Evolutionary conservation across 257 asterid genomes (phyloP).

Genomic region (Thymus quinquecostatus): DNA sequence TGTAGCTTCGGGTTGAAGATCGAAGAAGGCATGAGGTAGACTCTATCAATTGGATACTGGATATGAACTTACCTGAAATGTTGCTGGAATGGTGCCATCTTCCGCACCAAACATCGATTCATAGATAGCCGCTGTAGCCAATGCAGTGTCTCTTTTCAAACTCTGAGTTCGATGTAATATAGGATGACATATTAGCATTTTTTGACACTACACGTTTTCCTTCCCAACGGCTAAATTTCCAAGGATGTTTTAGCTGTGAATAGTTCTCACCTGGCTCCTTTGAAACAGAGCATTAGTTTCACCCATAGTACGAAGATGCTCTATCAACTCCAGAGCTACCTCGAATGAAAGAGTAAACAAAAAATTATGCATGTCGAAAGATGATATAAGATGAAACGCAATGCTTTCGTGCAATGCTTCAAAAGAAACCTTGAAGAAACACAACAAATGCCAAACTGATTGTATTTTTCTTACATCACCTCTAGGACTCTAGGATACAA

Average conservation of each 20-base stretch:
- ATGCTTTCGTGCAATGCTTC: not conserved
- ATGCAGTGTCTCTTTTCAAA: conserved; percentile 87
- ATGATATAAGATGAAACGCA: not conserved
- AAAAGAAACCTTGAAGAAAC: too few relatives aligned
- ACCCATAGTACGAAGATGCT: conserved; percentile 97
- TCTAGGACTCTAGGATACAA: too few relatives aligned
- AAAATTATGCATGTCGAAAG: conserved; percentile 23
- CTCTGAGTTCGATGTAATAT: conserved; percentile 46
- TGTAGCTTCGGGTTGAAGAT: not conserved
- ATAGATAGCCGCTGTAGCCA: conserved; percentile 89
- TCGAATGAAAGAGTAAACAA: conserved; percentile 30
- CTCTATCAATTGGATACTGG: not conserved
- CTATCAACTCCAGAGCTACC: conserved; percentile 92
- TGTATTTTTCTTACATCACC: too few relatives aligned
- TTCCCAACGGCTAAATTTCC: not conserved
- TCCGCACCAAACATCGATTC: conserved; percentile 94
- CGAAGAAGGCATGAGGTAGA: too few relatives aligned
- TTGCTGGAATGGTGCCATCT: conserved; percentile 94
- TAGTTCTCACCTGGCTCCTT: conserved; percentile 60
- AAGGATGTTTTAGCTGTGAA: not conserved
- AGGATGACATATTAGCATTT: conserved; percentile 11
- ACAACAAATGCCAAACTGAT: too few relatives aligned
- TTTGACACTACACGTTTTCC: conserved; percentile 6
- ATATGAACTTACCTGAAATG: conserved; percentile 69
- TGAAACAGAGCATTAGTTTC: conserved; percentile 89